Evolutionary conservation across 768 basidiomycete genomes (phyloP).

Genomic region (Auriscalpium orientale): DNA sequence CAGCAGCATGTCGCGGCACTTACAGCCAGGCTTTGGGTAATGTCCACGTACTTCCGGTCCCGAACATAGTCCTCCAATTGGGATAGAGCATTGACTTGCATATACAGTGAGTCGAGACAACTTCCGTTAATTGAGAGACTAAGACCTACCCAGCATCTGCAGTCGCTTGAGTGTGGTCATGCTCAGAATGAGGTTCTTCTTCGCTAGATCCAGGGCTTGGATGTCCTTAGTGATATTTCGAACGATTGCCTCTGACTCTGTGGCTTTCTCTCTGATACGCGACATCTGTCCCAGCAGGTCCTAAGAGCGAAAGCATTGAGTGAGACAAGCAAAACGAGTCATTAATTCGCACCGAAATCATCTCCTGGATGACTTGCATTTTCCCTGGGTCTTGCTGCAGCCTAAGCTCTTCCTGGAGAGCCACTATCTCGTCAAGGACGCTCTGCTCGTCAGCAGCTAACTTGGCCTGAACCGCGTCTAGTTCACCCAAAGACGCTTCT

Average conservation of each 20-base stretch:
- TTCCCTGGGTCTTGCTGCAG: conserved; percentile 78
- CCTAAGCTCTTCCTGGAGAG: conserved; percentile 58
- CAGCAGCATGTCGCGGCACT: conserved; percentile 21
- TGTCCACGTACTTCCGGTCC: conserved; percentile 74
- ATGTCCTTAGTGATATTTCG: conserved; percentile 95
- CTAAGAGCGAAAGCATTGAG: conserved; percentile 31
- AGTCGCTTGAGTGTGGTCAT: conserved; percentile 87
- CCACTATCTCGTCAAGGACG: conserved; percentile 65
- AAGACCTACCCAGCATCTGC: conserved; percentile 81
- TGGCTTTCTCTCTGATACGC: conserved; percentile 91
- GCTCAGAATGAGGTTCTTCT: conserved; percentile 83
- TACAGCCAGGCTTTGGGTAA: conserved; percentile 75
- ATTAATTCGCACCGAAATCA: conserved; percentile 66
- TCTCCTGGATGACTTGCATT: conserved; percentile 90
- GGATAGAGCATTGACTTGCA: conserved; percentile 68
- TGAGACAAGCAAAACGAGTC: not conserved
- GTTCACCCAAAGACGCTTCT: conserved; percentile 73
- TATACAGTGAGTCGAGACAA: not conserved
- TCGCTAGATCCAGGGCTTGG: conserved; percentile 86
- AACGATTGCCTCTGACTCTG: conserved; percentile 95
- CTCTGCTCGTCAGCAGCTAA: conserved; percentile 63
- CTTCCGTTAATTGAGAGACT: not conserved
- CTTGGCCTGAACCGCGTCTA: conserved; percentile 62
- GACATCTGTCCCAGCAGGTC: conserved; percentile 94
- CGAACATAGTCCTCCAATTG: conserved; percentile 75